Evolutionary conservation across 73 alveolate species (phyloP).

Genomic region (Urostyla sp.): DNA sequence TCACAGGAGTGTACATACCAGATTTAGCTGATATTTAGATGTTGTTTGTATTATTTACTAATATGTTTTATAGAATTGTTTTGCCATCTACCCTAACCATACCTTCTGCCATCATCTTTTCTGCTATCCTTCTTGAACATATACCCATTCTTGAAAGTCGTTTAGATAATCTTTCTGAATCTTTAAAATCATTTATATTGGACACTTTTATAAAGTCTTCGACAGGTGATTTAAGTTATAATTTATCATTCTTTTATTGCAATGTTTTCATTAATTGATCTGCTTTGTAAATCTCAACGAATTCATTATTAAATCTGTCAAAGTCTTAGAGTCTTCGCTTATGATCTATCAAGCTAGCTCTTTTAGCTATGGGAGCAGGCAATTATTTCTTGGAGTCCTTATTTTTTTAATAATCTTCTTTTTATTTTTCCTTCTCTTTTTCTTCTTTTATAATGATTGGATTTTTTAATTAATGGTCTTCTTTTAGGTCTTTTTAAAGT

Average conservation of each 20-base stretch:
- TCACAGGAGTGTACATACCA: slow-evolving; percentile 71
- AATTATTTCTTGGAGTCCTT: neutral
- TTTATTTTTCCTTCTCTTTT: neutral
- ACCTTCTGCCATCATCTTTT: slow-evolving; percentile 77
- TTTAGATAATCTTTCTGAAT: slow-evolving; percentile 75
- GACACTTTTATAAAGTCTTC: slow-evolving; percentile 43
- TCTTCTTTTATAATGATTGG: slow-evolving; percentile 15
- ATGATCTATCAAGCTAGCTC: slow-evolving; percentile 8
- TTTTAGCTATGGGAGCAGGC: slow-evolving; percentile 43
- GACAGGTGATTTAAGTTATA: slow-evolving; percentile 5
- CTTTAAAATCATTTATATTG: slow-evolving; percentile 36
- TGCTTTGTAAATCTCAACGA: slow-evolving; percentile 32
- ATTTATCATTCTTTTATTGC: neutral
- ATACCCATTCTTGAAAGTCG: slow-evolving; percentile 78
- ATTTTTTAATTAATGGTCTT: slow-evolving; percentile 29
- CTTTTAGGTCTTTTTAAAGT: slow-evolving; percentile 17
- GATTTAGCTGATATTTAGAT: slow-evolving; percentile 75
- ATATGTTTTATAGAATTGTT: slow-evolving; percentile 53
- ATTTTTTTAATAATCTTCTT: neutral
- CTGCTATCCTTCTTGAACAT: slow-evolving; percentile 89
- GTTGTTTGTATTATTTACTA: slow-evolving; percentile 64
- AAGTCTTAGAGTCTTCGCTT: slow-evolving; percentile 35
- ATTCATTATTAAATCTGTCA: slow-evolving; percentile 47
- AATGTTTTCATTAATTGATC: neutral
- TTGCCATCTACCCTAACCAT: slow-evolving; percentile 83